Conservation (phyloP, 2,329 filamentous ascomycete species). For the Blumeriella jaapii region DNA sequence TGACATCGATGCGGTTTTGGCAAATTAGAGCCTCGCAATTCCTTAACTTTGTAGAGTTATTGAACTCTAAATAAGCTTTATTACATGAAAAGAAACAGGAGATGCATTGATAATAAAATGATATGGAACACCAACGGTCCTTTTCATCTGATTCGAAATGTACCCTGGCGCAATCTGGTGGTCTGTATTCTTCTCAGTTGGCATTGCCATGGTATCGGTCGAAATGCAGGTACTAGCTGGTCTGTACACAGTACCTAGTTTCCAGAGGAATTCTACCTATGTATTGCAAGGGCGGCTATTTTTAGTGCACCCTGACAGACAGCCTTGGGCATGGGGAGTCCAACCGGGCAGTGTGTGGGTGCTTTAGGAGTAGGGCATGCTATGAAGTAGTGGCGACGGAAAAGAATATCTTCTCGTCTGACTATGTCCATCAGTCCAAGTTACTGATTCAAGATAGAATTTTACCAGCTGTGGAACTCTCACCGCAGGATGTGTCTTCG, state of each 20-base stretch:
- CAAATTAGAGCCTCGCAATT: no score
- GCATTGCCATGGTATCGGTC: constrained; percentile 44
- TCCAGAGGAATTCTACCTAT: constrained; percentile 31
- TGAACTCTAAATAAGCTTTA: no score
- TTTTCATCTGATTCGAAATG: constrained; percentile 8
- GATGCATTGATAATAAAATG: no score
- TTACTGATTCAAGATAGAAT: constrained; percentile 8
- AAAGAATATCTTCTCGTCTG: constrained; percentile 6
- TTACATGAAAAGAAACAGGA: no score
- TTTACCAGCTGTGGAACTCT: constrained; percentile 11
- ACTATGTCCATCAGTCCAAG: not conserved
- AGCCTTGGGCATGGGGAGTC: constrained; percentile 17
- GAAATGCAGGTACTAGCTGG: constrained; percentile 34
- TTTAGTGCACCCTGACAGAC: constrained; percentile 37
- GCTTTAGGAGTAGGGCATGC: constrained; percentile 37
- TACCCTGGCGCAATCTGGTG: constrained; percentile 28
- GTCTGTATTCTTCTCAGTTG: constrained; percentile 48
- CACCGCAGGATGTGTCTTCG: constrained; percentile 13
- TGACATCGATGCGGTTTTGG: no score
- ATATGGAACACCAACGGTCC: constrained; percentile 9
- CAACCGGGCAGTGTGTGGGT: constrained; percentile 18
- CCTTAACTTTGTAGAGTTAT: no score
- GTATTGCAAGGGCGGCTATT: constrained; percentile 26
- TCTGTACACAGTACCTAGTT: constrained; percentile 30
- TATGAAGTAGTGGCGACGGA: constrained; percentile 14